phyloP scores from a whole-genome alignment of 805 yeast species.

The Starmerella gropengiesseri region DNA sequence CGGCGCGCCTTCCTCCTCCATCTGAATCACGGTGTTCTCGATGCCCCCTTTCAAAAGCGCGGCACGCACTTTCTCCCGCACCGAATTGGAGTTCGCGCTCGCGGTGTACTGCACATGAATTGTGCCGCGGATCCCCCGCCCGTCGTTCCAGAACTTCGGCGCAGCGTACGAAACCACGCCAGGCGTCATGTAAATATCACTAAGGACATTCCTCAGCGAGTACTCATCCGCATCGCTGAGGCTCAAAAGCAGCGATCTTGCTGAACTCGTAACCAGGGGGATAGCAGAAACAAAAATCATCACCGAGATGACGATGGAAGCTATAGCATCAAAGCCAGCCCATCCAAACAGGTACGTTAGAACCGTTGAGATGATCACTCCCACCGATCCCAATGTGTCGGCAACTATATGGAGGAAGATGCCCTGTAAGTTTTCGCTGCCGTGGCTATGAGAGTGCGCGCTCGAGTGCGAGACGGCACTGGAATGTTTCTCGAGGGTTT shows the following conservation, averaged over 20 bases:
- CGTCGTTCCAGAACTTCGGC: conserved; percentile 83
- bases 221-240: conserved; percentile 51
- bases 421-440: conserved; percentile 79
- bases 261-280: conserved; percentile 74
- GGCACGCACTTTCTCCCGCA: conserved; percentile 50
- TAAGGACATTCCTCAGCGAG: conserved; percentile 49
- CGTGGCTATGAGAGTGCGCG: conserved; percentile 17
- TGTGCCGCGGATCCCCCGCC: conserved; percentile 51
- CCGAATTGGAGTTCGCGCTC: conserved; percentile 53
- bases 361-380: conserved; percentile 85
- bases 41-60: conserved; percentile 42
- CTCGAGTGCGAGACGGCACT: conserved; percentile 16
- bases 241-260: conserved; percentile 57
- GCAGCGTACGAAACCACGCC: conserved; percentile 80
- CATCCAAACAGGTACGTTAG: conserved; percentile 59
- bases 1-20: conserved; percentile 49
- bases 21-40: conserved; percentile 50
- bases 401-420: conserved; percentile 89
- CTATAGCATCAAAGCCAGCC: conserved; percentile 83
- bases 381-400: conserved; percentile 92
- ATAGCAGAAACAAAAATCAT: conserved; percentile 71
- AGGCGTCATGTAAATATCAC: conserved; percentile 55
- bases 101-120: conserved; percentile 63
- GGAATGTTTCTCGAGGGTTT: neutral
- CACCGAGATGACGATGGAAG: conserved; percentile 75